Percentiles rank a stretch among this genome's conserved stretches.
These are phyloP conservation scores for Fusarium camptoceras DNA, from an alignment of 2,329 filamentous ascomycete species.

Conservation along the genomic window DNA sequence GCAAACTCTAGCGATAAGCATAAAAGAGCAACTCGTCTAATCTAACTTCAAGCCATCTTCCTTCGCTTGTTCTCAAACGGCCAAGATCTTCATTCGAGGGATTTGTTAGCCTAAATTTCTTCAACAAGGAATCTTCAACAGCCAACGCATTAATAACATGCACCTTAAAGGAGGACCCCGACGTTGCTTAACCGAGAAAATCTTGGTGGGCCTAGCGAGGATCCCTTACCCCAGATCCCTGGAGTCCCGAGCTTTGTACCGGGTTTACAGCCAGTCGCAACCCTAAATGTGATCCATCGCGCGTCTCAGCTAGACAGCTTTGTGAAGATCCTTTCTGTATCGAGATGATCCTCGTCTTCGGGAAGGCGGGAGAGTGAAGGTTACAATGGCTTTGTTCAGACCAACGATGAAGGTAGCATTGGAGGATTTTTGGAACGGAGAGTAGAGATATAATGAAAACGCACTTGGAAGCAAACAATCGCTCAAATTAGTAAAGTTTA, in stretches of 20 bases:
- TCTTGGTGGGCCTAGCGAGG: not conserved
- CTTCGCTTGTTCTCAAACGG: not conserved
- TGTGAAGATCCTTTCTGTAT: constrained; percentile 11
- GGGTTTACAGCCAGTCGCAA: not conserved
- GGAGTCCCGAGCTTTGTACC: not conserved
- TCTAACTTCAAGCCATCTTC: constrained; percentile 21
- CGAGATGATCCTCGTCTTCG: not conserved
- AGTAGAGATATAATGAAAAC: fast-evolving
- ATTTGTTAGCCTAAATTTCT: constrained; percentile 11
- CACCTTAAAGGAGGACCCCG: constrained; percentile 16
- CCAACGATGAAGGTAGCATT: fast-evolving
- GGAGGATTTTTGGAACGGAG: fast-evolving
- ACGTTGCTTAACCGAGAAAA: not conserved
- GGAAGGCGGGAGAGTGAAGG: not conserved
- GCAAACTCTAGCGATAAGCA: not conserved
- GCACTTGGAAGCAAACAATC: fast-evolving
- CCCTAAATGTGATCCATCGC: constrained; percentile 2
- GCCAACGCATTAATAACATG: constrained; percentile 8
- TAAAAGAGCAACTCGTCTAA: not conserved
- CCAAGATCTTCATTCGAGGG: constrained; percentile 26
- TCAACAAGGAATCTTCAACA: not conserved
- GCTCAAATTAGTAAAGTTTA: fast-evolving
- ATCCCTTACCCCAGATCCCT: constrained; percentile 16
- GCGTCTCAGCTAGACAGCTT: constrained; percentile 29
- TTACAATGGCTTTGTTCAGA: not conserved